A percentile compares a stretch with the other conserved stretches of the same genome.
phyloP scores from a whole-genome alignment of 768 basidiomycete species.

The Scleroderma bovista region DNA sequence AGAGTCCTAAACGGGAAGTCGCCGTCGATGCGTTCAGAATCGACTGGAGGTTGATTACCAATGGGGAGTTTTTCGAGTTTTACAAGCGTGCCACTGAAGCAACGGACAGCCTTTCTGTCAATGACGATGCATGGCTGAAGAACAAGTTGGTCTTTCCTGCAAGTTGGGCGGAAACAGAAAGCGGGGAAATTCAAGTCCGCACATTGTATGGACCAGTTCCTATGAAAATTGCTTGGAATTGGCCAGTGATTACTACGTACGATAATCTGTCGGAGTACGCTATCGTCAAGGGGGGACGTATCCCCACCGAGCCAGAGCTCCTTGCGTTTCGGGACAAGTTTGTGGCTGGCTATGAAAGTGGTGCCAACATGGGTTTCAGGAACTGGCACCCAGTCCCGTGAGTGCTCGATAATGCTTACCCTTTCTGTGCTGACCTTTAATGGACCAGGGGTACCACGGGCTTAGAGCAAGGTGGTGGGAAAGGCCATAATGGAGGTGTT shows the following conservation, averaged over 20 bases:
- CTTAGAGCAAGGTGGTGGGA: slow-evolving; percentile 40
- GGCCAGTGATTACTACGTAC: slow-evolving; percentile 83
- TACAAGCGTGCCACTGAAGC: slow-evolving; percentile 40
- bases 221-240: slow-evolving; percentile 70
- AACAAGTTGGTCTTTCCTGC: slow-evolving; percentile 13
- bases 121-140: slow-evolving; percentile 29
- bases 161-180: slow-evolving; percentile 16
- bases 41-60: slow-evolving; percentile 83
- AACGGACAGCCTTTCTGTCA: slow-evolving; percentile 37
- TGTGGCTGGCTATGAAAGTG: slow-evolving; percentile 63
- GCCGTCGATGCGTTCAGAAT: slow-evolving; percentile 67
- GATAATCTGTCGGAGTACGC: slow-evolving; percentile 73
- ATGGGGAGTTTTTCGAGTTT: slow-evolving; percentile 77
- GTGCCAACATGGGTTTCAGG: slow-evolving; percentile 79
- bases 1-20: slow-evolving; percentile 63
- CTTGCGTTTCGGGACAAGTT: no score
- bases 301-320: no score
- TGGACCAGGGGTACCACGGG: slow-evolving; percentile 61
- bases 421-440: background rate
- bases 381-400: slow-evolving; percentile 94
- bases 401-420: slow-evolving; percentile 26
- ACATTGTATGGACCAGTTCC: slow-evolving; percentile 84
- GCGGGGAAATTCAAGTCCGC: slow-evolving; percentile 48
- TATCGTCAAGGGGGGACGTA: no score
- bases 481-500: slow-evolving; percentile 87